Base-by-base conservation (phyloP, 2,329 filamentous ascomycete genomes). In the Arthrobotrys entomopaga region DNA sequence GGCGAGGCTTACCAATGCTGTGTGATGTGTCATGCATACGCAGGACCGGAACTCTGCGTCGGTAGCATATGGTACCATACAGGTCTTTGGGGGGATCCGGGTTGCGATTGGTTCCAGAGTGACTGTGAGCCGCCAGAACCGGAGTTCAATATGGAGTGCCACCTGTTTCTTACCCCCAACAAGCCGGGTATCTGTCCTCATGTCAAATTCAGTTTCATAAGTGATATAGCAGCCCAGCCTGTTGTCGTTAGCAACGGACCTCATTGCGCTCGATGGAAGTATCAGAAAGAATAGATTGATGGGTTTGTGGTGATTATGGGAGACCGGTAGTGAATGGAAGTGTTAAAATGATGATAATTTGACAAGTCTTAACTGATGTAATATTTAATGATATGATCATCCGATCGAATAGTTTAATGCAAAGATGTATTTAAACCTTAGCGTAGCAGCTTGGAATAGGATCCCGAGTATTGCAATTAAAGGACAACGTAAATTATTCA, bases 1-100 rank as follows among this genome's bases (percentile, higher is more conserved):
- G 57, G 49, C 4, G 56, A 48, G 4, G 49, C 40, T 0, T 63
- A 69, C 24, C 57, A 69, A 20, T 69, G 65, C 19, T 69, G 65
- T 19, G 56, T 63, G 24, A 3, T 20, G 2, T 69, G 65, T n/a
- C 65, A 69, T 10, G 49, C 57, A 1, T 69, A 53, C 13, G 46
- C 42, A 13, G 7, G 13, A 16, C 43, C 29, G 2, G 57, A 49
- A 1, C 16, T 48, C 6, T 69, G 65, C 15, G 50, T 61, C 8
- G 65, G 65, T 16, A 69, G 16, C n/a, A 19, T 29, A n/a, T 69
- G 10, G 19, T 43, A 49, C 16, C 42, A 20, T 50, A 38, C 5
- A 6, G 19, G 11, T 38, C 43, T 8, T 54, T 46, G 40, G 50
- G 49, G 38, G 34, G 46, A 11, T 7, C 46, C 48, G 7, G 10